A percentile compares a stretch with the other conserved stretches of the same genome.
These are phyloP conservation scores for Trypanosoma scelopori DNA, from an alignment of 208 protist genomes.

Conservation along the genomic window DNA sequence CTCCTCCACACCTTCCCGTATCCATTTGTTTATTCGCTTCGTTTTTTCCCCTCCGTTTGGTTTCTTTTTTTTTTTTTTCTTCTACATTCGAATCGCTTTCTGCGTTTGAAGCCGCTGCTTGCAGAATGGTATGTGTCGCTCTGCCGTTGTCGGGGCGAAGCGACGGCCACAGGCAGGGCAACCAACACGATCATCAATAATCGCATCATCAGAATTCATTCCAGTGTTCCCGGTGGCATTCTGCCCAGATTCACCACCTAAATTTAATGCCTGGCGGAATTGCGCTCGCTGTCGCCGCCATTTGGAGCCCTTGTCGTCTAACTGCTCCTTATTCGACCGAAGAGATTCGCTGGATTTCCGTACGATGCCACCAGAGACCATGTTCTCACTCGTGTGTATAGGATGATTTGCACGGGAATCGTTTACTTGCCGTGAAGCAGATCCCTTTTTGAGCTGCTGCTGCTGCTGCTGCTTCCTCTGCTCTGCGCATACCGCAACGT, in stretches of 20 bases:
- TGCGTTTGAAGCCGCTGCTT: constrained; percentile 13
- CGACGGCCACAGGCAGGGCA: constrained; percentile 49
- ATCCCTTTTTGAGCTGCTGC: constrained; percentile 2
- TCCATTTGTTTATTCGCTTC: not conserved
- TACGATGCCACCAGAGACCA: not conserved
- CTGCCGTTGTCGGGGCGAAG: constrained; percentile 42
- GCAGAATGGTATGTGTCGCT: constrained; percentile 46
- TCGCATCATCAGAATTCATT: too few relatives aligned
- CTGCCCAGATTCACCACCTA: not conserved
- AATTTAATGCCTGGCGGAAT: constrained; percentile 34
- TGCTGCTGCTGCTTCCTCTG: constrained; percentile 25
- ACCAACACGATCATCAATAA: constrained; percentile 46
- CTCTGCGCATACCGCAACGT: constrained; percentile 44
- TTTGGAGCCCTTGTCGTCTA: constrained; percentile 7
- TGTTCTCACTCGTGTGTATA: constrained; percentile 7
- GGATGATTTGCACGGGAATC: constrained; percentile 11
- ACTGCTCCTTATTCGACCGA: constrained; percentile 4
- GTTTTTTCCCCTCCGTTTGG: not conserved
- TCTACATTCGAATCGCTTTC: constrained; percentile 16
- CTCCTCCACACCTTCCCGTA: too few relatives aligned
- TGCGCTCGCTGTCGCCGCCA: constrained; percentile 48
- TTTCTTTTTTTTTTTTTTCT: constrained; percentile 9
- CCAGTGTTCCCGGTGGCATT: constrained; percentile 5
- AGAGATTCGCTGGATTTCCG: constrained; percentile 1
- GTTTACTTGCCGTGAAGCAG: not conserved